Evolutionary conservation across 305 asterid species (phyloP).

Genomic region (Fraxinus floribunda): DNA sequence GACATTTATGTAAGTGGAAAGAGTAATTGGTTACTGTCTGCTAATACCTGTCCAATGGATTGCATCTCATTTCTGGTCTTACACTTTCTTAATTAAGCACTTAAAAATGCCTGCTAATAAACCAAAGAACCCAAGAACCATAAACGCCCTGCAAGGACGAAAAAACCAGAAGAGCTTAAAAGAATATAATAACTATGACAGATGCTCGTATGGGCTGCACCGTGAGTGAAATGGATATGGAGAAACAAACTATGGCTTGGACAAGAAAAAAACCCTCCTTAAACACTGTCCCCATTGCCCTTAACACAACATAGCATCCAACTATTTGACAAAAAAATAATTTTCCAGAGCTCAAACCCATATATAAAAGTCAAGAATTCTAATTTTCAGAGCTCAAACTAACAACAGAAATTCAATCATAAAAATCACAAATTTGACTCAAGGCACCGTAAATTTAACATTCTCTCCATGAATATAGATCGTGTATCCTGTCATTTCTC

Average conservation of each 20-base stretch:
- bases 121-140: neutral
- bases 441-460: neutral
- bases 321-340: neutral
- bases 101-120: neutral
- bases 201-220: neutral
- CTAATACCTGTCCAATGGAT: no score
- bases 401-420: conserved; percentile 5
- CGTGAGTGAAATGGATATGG: conserved; percentile 11
- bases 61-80: no score
- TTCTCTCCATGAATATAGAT: neutral
- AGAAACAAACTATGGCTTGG: neutral
- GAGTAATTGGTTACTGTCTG: no score
- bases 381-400: neutral
- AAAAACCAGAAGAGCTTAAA: neutral
- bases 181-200: neutral
- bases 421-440: neutral
- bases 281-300: neutral
- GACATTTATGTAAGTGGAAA: no score
- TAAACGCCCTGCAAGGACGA: neutral
- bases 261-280: neutral
- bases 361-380: neutral
- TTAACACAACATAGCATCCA: neutral
- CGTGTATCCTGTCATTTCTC: neutral
- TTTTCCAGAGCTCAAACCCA: neutral
- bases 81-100: no score